These are phyloP conservation scores for Xylaria curta DNA, from an alignment of 495 filamentous ascomycete species.

Conservation along the genomic window DNA sequence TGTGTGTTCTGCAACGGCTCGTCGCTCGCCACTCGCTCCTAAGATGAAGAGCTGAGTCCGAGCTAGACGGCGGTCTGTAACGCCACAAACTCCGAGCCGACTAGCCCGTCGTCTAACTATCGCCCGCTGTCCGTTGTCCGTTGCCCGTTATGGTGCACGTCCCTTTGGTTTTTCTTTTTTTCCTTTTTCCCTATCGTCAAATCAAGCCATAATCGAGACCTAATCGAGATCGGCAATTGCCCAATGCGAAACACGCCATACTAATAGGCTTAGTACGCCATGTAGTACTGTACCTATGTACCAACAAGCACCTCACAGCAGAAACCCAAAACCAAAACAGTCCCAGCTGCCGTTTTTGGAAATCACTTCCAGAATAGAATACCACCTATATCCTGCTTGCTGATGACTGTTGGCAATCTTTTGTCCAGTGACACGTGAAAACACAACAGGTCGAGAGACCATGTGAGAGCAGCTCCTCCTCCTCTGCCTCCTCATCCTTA, in stretches of 20 bases:
- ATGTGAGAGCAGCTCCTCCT: neutral
- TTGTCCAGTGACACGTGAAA: conserved; percentile 1
- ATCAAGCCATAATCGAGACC: neutral
- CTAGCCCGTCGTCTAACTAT: neutral
- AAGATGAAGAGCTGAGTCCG: neutral
- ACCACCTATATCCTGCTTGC: conserved; percentile 17
- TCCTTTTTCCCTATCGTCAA: neutral
- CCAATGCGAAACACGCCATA: conserved; percentile 8
- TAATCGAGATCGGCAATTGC: conserved; percentile 7
- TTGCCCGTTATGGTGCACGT: neutral
- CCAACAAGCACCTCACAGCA: neutral
- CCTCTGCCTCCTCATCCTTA: too few relatives aligned
- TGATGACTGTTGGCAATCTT: neutral
- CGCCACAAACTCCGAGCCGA: neutral
- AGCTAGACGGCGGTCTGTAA: neutral
- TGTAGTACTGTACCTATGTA: too few relatives aligned
- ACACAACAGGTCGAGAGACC: neutral
- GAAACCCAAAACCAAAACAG: conserved; percentile 1
- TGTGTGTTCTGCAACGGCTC: neutral
- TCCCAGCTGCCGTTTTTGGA: conserved; percentile 17
- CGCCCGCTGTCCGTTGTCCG: neutral
- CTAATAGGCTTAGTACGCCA: neutral
- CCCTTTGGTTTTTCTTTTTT: neutral
- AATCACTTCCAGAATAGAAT: conserved; percentile 18
- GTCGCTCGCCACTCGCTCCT: neutral